Evolutionary conservation across 2,329 filamentous ascomycete genomes (phyloP).

Genomic region (Colletotrichum trifolii): DNA sequence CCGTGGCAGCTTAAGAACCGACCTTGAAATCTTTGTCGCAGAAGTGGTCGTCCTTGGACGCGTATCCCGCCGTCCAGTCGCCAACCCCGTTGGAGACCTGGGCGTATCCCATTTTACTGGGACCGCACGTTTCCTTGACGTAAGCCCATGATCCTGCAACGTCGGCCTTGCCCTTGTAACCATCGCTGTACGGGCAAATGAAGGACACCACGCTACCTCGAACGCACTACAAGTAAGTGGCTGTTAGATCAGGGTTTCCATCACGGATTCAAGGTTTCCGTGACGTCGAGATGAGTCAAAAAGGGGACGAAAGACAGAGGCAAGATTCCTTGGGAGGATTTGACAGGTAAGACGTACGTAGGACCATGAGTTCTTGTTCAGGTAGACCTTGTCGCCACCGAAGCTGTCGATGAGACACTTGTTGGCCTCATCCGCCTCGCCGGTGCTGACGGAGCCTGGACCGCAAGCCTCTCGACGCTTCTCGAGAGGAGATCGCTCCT

Average conservation of each 20-base stretch:
- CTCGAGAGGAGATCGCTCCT: constrained; percentile 1
- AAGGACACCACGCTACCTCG: background rate
- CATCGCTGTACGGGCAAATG: background rate
- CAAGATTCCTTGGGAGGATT: too few species aligned
- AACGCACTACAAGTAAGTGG: background rate
- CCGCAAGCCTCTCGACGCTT: constrained; percentile 4
- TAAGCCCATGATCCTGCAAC: background rate
- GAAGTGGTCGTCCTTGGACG: background rate
- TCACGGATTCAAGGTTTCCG: background rate
- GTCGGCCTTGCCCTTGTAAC: background rate
- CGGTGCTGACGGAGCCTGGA: background rate
- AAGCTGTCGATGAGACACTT: background rate
- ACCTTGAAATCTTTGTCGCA: background rate
- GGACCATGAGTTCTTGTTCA: background rate
- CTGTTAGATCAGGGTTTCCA: too few species aligned
- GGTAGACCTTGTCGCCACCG: background rate
- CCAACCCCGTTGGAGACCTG: constrained; percentile 3
- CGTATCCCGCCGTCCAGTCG: background rate
- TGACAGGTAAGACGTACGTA: background rate
- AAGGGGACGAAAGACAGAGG: too few species aligned
- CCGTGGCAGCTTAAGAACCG: background rate
- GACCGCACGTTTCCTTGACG: background rate
- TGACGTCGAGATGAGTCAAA: background rate
- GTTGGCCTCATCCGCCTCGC: constrained; percentile 8
- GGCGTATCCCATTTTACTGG: background rate